Conservation (phyloP, 1,139 yeast species). For the Debaryomyces singareniensis region DNA sequence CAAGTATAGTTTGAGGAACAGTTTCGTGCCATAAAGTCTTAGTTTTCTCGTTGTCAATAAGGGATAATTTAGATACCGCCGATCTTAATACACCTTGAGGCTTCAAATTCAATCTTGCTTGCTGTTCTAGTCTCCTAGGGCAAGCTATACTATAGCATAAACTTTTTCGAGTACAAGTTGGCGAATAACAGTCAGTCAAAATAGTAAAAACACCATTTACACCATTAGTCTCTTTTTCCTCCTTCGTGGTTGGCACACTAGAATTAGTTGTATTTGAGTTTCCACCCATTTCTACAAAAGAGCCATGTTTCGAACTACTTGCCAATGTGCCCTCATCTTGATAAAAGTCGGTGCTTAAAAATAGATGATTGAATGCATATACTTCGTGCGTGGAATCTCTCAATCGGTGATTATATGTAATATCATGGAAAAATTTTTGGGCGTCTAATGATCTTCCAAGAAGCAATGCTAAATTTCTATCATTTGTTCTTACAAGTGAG, state of each 20-base stretch:
- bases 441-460: conserved; percentile 93
- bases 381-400: conserved; percentile 86
- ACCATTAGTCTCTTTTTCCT: conserved; percentile 18
- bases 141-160: conserved; percentile 96
- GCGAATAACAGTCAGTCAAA: conserved; percentile 90
- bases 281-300: conserved; percentile 14
- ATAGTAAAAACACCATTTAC: conserved; percentile 92
- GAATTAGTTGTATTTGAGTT: neutral
- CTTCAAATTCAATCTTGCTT: conserved; percentile 82
- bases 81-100: conserved; percentile 83
- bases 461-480: conserved; percentile 80
- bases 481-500: conserved; percentile 80
- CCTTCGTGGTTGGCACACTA: conserved; percentile 4
- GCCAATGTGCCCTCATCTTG: conserved; percentile 20
- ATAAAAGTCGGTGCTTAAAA: conserved; percentile 34
- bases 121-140: conserved; percentile 93
- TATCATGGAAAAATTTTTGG: conserved; percentile 91
- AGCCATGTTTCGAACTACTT: conserved; percentile 25
- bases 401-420: conserved; percentile 86
- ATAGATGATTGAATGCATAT: conserved; percentile 72
- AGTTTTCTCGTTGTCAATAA: conserved; percentile 73
- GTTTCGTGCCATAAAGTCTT: conserved; percentile 94
- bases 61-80: conserved; percentile 73
- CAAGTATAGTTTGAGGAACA: conserved; percentile 76
- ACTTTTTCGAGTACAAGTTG: conserved; percentile 86